Conservation (phyloP, 371 early-diverging fungal species). For the Mortierella sp. region DNA sequence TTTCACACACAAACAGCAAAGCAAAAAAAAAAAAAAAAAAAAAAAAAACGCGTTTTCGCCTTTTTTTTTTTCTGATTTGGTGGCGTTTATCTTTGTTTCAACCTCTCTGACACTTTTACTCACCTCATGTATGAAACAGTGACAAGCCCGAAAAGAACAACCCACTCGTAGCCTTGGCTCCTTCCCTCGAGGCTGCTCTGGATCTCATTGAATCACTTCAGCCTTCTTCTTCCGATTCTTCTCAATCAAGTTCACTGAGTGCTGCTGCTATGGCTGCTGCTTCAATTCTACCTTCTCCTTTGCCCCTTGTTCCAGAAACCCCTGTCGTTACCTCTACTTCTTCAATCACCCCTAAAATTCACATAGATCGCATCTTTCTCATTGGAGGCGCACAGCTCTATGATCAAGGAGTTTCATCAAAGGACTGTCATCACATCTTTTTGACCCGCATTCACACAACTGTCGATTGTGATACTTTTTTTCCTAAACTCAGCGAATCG, state of each 20-base stretch:
- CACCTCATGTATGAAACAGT: constrained; percentile 3
- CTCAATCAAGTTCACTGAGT: neutral
- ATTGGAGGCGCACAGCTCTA: constrained; percentile 31
- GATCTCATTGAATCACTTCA: constrained; percentile 21
- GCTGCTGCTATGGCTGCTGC: neutral
- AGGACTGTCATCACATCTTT: constrained; percentile 67
- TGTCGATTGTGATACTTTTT: constrained; percentile 75
- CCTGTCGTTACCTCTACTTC: neutral
- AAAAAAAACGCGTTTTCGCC: neutral
- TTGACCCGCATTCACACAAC: constrained; percentile 70
- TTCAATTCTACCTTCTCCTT: constrained; percentile 2
- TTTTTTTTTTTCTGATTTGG: too few relatives aligned
- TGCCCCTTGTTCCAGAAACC: neutral
- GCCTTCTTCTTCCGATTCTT: neutral
- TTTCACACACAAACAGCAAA: too few relatives aligned
- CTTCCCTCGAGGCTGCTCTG: constrained; percentile 68
- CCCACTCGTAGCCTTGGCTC: constrained; percentile 55
- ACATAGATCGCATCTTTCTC: constrained; percentile 20
- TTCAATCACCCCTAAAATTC: neutral
- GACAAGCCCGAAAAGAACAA: constrained; percentile 39
- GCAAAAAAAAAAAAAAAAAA: constrained; percentile 16
- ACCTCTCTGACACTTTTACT: too few relatives aligned
- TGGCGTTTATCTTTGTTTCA: neutral
- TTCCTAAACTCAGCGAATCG: constrained; percentile 63
- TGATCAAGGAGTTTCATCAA: constrained; percentile 36